phyloP scores from a whole-genome alignment of 257 asterid species.

The Hygrophila difformis region DNA sequence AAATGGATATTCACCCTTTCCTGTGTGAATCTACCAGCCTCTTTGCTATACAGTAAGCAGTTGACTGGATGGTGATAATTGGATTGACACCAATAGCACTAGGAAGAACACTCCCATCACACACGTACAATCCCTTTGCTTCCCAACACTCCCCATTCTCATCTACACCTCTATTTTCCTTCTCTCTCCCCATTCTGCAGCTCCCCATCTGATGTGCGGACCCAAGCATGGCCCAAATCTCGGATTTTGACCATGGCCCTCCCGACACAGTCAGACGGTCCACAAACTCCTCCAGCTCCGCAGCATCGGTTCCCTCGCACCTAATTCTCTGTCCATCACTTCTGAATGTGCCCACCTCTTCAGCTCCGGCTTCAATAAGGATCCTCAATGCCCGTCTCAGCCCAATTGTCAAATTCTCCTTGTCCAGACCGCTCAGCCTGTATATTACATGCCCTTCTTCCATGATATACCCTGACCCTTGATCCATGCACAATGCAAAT shows the following conservation, averaged over 20 bases:
- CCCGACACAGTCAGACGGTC: constrained; percentile 40
- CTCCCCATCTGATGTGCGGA: constrained; percentile 97
- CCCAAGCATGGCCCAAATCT: constrained; percentile 49
- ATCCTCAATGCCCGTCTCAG: constrained; percentile 65
- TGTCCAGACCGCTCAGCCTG: constrained; percentile 30
- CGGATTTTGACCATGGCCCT: constrained; percentile 49
- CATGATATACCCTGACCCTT: constrained; percentile 62
- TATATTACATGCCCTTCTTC: constrained; percentile 38
- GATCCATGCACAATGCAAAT: constrained; percentile 52
- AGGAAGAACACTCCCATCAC: constrained; percentile 84
- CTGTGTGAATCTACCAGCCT: constrained; percentile 46
- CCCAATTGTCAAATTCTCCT: constrained; percentile 52
- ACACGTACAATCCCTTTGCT: constrained; percentile 66
- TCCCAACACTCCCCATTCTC: constrained; percentile 88
- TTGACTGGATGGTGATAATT: constrained; percentile 77
- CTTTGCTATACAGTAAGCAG: constrained; percentile 66
- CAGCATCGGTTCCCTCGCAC: constrained; percentile 37
- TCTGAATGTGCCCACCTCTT: constrained; percentile 77
- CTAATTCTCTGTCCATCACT: constrained; percentile 68
- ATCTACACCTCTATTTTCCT: constrained; percentile 74
- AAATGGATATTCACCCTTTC: no score
- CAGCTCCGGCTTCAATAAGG: constrained; percentile 74
- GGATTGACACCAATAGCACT: constrained; percentile 82
- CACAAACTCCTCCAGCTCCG: constrained; percentile 59
- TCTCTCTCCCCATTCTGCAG: constrained; percentile 60